These are phyloP conservation scores for Neoscytalidium dimidiatum DNA, from an alignment of 2,329 filamentous ascomycete genomes.

Conservation along the genomic window DNA sequence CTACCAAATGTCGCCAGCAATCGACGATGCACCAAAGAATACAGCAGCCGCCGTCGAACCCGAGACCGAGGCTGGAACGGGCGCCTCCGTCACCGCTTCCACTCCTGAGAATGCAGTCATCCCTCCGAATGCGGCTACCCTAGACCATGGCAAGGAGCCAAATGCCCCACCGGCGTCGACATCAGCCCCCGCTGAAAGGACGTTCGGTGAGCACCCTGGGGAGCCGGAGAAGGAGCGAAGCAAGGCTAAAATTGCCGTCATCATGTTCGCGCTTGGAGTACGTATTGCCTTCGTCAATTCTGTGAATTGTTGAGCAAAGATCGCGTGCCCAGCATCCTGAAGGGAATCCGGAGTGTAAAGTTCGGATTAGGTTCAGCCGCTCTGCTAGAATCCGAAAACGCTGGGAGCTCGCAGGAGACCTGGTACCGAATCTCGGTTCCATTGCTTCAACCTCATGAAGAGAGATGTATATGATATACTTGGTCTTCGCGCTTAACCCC, in stretches of 20 bases:
- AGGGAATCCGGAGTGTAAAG: background rate
- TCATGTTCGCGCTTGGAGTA: slow-evolving; percentile 50
- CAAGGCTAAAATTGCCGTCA: slow-evolving; percentile 47
- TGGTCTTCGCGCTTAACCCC: too few relatives aligned
- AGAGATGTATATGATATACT: too few relatives aligned
- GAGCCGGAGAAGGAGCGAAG: slow-evolving; percentile 34
- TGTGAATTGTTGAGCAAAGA: too few relatives aligned
- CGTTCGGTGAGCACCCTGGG: background rate
- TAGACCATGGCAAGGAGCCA: background rate
- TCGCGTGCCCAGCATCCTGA: too few relatives aligned
- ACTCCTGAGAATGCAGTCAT: background rate
- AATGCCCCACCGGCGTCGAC: background rate
- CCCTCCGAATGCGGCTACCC: background rate
- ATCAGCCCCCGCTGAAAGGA: background rate
- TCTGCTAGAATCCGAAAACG: too few relatives aligned
- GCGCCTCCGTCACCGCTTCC: background rate
- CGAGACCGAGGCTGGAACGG: background rate
- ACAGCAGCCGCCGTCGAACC: background rate
- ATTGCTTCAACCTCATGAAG: too few relatives aligned
- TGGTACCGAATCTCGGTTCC: too few relatives aligned
- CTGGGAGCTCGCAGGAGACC: too few relatives aligned
- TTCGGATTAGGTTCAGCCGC: too few relatives aligned
- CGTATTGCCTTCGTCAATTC: background rate
- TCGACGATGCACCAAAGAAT: background rate
- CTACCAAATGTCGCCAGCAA: background rate